A percentile compares a stretch with the other conserved stretches of the same genome.
phyloP scores from a whole-genome alignment of 257 asterid genomes.

The Handroanthus guayacan region DNA sequence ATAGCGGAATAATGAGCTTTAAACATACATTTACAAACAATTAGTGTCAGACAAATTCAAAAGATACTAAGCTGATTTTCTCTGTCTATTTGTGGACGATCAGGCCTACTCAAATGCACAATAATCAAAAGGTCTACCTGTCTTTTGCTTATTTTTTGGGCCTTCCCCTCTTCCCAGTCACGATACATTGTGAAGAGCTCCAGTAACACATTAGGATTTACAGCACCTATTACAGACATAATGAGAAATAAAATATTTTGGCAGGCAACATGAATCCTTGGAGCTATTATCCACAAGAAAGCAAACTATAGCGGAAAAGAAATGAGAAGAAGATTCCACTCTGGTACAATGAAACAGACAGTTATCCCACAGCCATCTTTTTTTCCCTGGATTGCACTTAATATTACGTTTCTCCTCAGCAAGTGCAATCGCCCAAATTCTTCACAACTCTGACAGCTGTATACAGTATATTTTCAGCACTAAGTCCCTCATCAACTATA shows the following conservation, averaged over 20 bases:
- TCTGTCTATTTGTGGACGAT: constrained; percentile 15
- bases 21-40: not conserved
- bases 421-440: constrained; percentile 12
- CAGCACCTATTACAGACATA: constrained; percentile 61
- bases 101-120: constrained; percentile 15
- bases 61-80: not conserved
- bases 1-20: not conserved
- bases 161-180: constrained; percentile 84
- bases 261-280: constrained; percentile 29
- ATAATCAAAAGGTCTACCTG: constrained; percentile 60
- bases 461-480: not conserved
- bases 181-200: constrained; percentile 88
- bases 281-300: constrained; percentile 27
- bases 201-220: constrained; percentile 82
- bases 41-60: constrained; percentile 10
- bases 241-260: constrained; percentile 22
- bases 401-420: not conserved
- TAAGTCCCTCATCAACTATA: constrained; percentile 17
- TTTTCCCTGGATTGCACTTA: constrained; percentile 13
- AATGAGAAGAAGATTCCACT: constrained; percentile 5
- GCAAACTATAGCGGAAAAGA: constrained; percentile 13
- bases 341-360: constrained; percentile 6
- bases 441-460: not conserved
- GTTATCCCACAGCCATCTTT: constrained; percentile 3
- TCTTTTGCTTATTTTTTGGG: constrained; percentile 64